These are phyloP conservation scores for Debaryomycetaceae sp. DNA, from an alignment of 1,139 yeast species.

Conservation along the genomic window DNA sequence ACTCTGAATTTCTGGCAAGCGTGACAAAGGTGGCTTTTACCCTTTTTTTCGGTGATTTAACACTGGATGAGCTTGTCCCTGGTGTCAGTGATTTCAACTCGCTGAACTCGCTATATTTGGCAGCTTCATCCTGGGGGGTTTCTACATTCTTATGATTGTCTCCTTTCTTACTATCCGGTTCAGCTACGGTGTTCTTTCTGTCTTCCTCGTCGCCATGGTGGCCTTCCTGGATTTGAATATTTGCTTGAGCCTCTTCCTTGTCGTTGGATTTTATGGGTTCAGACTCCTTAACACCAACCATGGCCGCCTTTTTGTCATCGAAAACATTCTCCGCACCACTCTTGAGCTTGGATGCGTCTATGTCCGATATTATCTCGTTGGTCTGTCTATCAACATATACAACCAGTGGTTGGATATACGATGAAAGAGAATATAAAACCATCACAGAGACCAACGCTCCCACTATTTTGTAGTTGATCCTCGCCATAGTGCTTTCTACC, in stretches of 20 bases:
- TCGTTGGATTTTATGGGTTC: background rate
- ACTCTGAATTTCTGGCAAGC: constrained; percentile 60
- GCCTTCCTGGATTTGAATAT: constrained; percentile 8
- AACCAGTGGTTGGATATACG: constrained; percentile 14
- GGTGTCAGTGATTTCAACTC: background rate
- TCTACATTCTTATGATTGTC: background rate
- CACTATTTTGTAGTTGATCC: constrained; percentile 15
- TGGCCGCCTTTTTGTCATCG: constrained; percentile 3
- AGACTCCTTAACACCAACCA: background rate
- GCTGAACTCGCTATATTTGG: background rate
- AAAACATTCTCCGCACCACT: constrained; percentile 1
- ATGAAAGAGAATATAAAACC: constrained; percentile 15
- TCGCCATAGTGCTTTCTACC: constrained; percentile 13
- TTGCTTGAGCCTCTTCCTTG: constrained; percentile 5
- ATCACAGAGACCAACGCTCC: constrained; percentile 16
- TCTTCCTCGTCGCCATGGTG: constrained; percentile 5
- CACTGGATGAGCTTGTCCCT: background rate
- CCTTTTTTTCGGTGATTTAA: constrained; percentile 11
- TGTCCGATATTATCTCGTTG: constrained; percentile 15
- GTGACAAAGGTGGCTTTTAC: constrained; percentile 64
- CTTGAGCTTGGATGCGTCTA: background rate
- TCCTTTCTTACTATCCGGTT: background rate
- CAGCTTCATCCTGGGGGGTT: background rate
- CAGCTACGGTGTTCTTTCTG: background rate
- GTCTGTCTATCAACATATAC: constrained; percentile 24